Evolutionary conservation across 306 rosid species (phyloP), one percentile per base, ranked within the genome.

Genomic region (Lithocarpus polystachyus): DNA sequence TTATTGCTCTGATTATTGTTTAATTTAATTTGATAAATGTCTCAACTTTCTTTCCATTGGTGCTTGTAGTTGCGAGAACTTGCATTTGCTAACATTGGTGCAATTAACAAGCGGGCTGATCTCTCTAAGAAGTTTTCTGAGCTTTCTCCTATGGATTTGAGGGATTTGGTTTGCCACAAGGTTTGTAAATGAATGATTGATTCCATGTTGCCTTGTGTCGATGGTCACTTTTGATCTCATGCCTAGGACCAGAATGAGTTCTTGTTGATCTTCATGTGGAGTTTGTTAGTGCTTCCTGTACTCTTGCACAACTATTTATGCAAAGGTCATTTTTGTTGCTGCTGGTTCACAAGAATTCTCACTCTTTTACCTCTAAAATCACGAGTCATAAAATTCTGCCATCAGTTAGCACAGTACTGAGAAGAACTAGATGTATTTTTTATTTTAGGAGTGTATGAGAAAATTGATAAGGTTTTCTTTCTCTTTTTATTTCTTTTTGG

Each of bases 151-250:
- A 86, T 78, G 74, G 99, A 95, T 71, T 80, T 95, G 82, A 91
- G 88, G 83, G 92, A 95, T 83, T 86, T 93, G 88, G 88, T 95
- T 77, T 93, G 99, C 89, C 80, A 84, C 71, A 93, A 95, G 99
- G 98, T 91, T 51, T 76, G 92, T 80, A 23, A 13, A 33, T 70
- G 74, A 77, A 57, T 61, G 53, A 73, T 69, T 74, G 56, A 29
- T 72, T 71, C 28, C 23, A 53, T 33, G 40, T 26, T 28, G 28
- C 24, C 12, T 59, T 65, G 4, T 65, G 1, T 19, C 1, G 48
- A 17, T 64, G 5, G 1, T 64, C n/a, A 60, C 19, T 23, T 60
- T 60, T 23, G 31, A 29, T 4, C 68, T 56, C 28, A 0, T 56
- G 26, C 62, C 13, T 56, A 8, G 26, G 24, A 20, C 62, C 62